phyloP scores from a whole-genome alignment of 2,329 filamentous ascomycete species.

The Aureobasidium pullulans region DNA sequence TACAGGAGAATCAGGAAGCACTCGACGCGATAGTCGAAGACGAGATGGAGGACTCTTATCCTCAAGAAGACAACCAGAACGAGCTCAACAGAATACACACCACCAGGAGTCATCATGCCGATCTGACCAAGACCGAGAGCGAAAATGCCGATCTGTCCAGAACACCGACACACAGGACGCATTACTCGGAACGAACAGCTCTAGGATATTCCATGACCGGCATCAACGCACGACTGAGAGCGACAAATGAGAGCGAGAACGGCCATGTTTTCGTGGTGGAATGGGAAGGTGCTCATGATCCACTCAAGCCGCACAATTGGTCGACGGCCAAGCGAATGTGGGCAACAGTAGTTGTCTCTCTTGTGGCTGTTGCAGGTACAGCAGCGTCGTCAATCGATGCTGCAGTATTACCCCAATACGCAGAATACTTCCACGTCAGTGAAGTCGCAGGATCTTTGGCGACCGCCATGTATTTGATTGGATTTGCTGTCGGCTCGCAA shows the following conservation, averaged over 20 bases:
- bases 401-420: constrained; percentile 13
- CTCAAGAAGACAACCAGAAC: constrained; percentile 7
- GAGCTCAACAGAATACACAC: constrained; percentile 6
- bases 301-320: constrained; percentile 14
- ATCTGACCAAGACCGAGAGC: neutral
- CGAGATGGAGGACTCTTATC: constrained; percentile 6
- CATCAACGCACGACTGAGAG: constrained; percentile 11
- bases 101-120: neutral
- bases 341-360: constrained; percentile 12
- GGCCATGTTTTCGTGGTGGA: constrained; percentile 15
- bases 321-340: constrained; percentile 3
- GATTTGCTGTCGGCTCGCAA: constrained; percentile 32
- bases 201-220: constrained; percentile 14
- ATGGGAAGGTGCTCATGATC: constrained; percentile 13
- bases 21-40: constrained; percentile 5
- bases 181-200: constrained; percentile 13
- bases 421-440: constrained; percentile 10
- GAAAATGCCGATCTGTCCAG: constrained; percentile 3
- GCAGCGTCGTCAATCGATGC: constrained; percentile 13
- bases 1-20: neutral
- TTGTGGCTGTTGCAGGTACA: constrained; percentile 13
- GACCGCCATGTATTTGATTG: constrained; percentile 28
- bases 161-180: constrained; percentile 13
- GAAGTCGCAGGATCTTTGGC: constrained; percentile 8
- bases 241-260: constrained; percentile 12